Conservation (phyloP, 768 basidiomycete genomes). For the Suillus clintonianus region DNA sequence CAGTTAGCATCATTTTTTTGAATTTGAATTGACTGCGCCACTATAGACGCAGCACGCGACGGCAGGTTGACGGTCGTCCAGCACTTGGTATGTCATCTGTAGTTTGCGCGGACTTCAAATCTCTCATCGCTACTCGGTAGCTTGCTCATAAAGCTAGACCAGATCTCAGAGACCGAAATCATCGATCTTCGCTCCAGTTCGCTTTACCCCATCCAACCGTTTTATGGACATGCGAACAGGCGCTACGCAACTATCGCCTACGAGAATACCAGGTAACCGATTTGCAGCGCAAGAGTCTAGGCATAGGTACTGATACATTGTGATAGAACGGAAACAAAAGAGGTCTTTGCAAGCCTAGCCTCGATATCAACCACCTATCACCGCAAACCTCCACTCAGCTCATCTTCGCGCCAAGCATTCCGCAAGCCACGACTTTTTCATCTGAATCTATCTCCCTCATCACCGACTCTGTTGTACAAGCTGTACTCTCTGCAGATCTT, state of each 20-base stretch:
- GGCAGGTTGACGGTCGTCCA: slow-evolving; percentile 67
- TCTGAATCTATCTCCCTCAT: slow-evolving; percentile 41
- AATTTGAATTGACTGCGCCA: slow-evolving; percentile 5
- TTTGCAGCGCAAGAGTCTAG: background rate
- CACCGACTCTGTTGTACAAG: slow-evolving; percentile 56
- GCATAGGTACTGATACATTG: slow-evolving; percentile 5
- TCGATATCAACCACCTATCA: slow-evolving; percentile 25
- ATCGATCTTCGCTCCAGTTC: slow-evolving; percentile 73
- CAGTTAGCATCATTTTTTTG: background rate
- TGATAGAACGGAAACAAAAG: slow-evolving; percentile 34
- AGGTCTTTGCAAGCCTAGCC: slow-evolving; percentile 24
- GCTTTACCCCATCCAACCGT: slow-evolving; percentile 60
- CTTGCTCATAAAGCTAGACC: slow-evolving; percentile 72
- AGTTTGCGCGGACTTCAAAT: slow-evolving; percentile 4
- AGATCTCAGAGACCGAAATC: slow-evolving; percentile 70
- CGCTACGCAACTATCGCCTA: slow-evolving; percentile 61
- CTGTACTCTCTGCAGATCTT: slow-evolving; percentile 51
- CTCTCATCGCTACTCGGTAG: slow-evolving; percentile 17
- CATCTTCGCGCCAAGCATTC: slow-evolving; percentile 29
- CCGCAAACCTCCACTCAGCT: slow-evolving; percentile 22
- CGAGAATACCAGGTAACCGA: slow-evolving; percentile 56
- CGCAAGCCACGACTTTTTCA: slow-evolving; percentile 35
- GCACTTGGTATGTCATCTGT: slow-evolving; percentile 51
- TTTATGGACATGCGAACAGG: slow-evolving; percentile 70
- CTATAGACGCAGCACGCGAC: slow-evolving; percentile 77